Conservation (phyloP, 2,329 filamentous ascomycete species). For the Talaromyces amestolkiae region DNA sequence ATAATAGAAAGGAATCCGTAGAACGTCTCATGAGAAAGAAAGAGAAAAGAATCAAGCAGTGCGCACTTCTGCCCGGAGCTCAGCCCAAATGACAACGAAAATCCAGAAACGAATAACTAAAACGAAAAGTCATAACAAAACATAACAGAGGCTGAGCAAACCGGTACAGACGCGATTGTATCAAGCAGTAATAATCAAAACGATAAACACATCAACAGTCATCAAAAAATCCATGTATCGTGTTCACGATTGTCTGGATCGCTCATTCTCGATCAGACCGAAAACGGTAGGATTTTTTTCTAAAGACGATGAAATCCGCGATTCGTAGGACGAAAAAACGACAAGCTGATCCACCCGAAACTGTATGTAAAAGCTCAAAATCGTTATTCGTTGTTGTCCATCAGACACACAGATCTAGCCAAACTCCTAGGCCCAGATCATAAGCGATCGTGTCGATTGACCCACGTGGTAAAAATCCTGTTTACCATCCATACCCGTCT, state of each 20-base stretch:
- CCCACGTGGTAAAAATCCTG: not conserved
- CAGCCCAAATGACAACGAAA: constrained; percentile 28
- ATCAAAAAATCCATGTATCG: constrained; percentile 11
- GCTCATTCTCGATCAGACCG: not conserved
- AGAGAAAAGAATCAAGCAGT: constrained; percentile 31
- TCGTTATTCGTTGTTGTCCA: constrained; percentile 1
- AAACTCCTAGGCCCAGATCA: not conserved
- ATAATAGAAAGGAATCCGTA: constrained; percentile 2
- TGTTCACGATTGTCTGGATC: not conserved
- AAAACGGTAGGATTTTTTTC: not conserved
- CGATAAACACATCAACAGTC: constrained; percentile 14
- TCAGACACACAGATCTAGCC: not conserved
- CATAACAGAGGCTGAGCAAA: constrained; percentile 28
- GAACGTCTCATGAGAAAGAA: not conserved
- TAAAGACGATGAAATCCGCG: not conserved
- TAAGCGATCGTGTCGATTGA: not conserved
- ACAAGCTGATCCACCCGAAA: not conserved
- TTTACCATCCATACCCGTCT: not conserved
- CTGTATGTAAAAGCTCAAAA: not conserved
- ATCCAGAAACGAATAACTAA: constrained; percentile 15
- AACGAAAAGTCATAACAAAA: constrained; percentile 21
- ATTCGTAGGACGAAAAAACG: not conserved
- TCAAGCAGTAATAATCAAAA: constrained; percentile 39
- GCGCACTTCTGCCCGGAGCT: constrained; percentile 48
- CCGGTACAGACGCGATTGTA: constrained; percentile 49